These are phyloP conservation scores for Cutaneotrichosporon mucoides DNA, from an alignment of 1,284 basidiomycete species.

Conservation along the genomic window DNA sequence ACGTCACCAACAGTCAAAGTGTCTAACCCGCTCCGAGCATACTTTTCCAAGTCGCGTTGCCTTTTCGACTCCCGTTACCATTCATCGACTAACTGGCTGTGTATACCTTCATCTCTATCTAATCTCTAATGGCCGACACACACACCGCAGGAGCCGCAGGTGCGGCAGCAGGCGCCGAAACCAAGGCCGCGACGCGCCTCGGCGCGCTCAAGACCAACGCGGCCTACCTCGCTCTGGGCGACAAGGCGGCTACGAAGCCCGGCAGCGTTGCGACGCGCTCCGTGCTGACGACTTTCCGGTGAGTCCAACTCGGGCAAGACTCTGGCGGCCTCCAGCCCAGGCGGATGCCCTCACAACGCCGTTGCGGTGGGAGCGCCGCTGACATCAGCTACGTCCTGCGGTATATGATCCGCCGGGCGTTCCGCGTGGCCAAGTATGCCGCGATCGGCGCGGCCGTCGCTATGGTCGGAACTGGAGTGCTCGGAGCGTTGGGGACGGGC, in stretches of 20 bases:
- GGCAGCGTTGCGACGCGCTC: constrained; percentile 41
- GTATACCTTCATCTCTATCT: too few species aligned
- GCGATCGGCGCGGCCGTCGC: constrained; percentile 39
- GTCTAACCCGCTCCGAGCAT: too few species aligned
- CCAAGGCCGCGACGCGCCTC: constrained; percentile 7
- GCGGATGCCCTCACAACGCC: too few species aligned
- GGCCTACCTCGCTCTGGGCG: constrained; percentile 44
- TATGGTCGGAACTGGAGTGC: constrained; percentile 35
- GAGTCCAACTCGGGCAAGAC: too few species aligned
- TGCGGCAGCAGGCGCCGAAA: neutral
- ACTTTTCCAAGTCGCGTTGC: too few species aligned
- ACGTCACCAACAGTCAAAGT: too few species aligned
- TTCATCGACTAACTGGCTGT: too few species aligned
- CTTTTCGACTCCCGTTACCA: too few species aligned
- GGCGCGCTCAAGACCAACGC: constrained; percentile 39
- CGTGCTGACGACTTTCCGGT: constrained; percentile 42
- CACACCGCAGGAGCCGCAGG: too few species aligned
- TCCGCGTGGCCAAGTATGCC: constrained; percentile 49
- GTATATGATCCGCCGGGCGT: constrained; percentile 43
- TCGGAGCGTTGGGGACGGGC: constrained; percentile 43
- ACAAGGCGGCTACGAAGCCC: constrained; percentile 34
- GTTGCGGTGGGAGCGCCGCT: neutral
- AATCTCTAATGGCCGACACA: too few species aligned
- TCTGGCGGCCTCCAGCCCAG: too few species aligned
- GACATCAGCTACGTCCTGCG: constrained; percentile 42